phyloP scores from a whole-genome alignment of 2,329 filamentous ascomycete species.

The Fusarium anguioides region DNA sequence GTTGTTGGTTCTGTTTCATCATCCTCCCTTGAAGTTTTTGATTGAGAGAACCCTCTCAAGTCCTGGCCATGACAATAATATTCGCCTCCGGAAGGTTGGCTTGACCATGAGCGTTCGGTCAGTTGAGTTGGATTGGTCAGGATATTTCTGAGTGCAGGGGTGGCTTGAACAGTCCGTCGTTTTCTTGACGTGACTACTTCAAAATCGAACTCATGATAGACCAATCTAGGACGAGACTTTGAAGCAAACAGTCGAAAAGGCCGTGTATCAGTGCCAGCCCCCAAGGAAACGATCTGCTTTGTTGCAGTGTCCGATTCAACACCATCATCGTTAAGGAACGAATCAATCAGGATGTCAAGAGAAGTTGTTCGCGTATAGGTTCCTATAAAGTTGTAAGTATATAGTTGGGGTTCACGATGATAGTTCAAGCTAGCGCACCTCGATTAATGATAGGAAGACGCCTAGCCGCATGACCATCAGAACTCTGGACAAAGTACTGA shows the following conservation, averaged over 20 bases:
- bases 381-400: conserved; percentile 61
- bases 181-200: conserved; percentile 77
- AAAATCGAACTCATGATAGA: conserved; percentile 96
- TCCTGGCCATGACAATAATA: conserved; percentile 75
- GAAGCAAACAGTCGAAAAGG: conserved; percentile 77
- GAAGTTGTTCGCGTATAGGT: conserved; percentile 92
- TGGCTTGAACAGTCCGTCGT: conserved; percentile 63
- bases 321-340: conserved; percentile 68
- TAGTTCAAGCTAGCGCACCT: conserved; percentile 64
- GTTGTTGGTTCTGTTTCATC: neutral
- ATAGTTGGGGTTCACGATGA: neutral
- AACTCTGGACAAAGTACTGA: conserved; percentile 69
- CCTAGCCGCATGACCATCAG: conserved; percentile 62
- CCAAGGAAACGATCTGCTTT: conserved; percentile 89
- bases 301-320: conserved; percentile 40
- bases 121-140: conserved; percentile 51
- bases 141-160: conserved; percentile 54
- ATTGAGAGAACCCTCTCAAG: conserved; percentile 60
- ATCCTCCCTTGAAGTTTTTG: neutral
- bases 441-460: conserved; percentile 93
- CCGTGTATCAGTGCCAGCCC: conserved; percentile 93
- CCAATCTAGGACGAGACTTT: conserved; percentile 56
- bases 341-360: conserved; percentile 79
- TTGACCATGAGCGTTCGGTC: conserved; percentile 56
- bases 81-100: conserved; percentile 53